phyloP scores from a whole-genome alignment of 2,329 filamentous ascomycete species.

The Ophiostoma tasmaniense region DNA sequence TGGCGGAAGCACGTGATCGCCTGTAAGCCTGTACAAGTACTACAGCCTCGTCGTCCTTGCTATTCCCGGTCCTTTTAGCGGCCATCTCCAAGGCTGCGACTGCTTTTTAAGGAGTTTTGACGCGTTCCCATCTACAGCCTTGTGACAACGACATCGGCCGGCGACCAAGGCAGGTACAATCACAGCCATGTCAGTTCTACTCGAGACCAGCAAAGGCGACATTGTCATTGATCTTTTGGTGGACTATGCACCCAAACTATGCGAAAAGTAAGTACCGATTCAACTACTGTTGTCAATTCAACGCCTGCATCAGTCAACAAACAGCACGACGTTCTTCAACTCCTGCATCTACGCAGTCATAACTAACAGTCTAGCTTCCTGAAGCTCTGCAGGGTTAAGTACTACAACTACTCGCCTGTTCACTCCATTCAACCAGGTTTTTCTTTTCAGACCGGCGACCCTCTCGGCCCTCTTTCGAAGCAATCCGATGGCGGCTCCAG shows the following conservation, averaged over 20 bases:
- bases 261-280: slow-evolving; percentile 68
- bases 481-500: slow-evolving; percentile 88
- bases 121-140: background rate
- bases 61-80: background rate
- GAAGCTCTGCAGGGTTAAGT: slow-evolving; percentile 97
- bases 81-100: background rate
- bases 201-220: slow-evolving; percentile 89
- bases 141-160: background rate
- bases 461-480: slow-evolving; percentile 73
- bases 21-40: background rate
- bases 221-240: slow-evolving; percentile 89
- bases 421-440: slow-evolving; percentile 92
- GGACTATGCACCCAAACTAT: slow-evolving; percentile 81
- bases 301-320: background rate
- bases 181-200: slow-evolving; percentile 70
- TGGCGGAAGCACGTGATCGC: background rate
- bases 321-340: background rate
- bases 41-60: background rate
- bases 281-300: background rate
- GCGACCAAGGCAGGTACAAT: background rate
- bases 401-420: slow-evolving; percentile 94
- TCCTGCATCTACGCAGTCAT: background rate
- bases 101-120: background rate
- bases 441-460: slow-evolving; percentile 93
- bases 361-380: slow-evolving; percentile 63